A percentile compares a stretch with the other conserved stretches of the same genome.
Conservation (phyloP, 106 monocot genomes). For the Dendrobium huoshanense region DNA sequence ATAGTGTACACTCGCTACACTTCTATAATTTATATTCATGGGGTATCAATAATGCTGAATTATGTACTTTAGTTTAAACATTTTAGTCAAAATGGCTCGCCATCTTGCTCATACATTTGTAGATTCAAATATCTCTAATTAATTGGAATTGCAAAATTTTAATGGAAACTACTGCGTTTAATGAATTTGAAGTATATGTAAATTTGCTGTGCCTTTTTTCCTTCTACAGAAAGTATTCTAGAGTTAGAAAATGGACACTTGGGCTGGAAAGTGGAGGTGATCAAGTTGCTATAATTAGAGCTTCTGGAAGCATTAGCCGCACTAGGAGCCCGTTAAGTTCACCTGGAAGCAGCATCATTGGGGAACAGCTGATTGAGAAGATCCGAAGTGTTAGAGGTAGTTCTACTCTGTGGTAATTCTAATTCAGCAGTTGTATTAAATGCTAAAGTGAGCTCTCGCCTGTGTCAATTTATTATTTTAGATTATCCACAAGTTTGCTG, state of each 20-base stretch:
- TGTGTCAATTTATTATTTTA: neutral
- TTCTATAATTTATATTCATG: neutral
- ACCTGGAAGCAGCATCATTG: constrained; percentile 52
- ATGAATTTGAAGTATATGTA: neutral
- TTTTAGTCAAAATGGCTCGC: neutral
- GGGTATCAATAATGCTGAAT: neutral
- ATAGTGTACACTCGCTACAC: neutral
- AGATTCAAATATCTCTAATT: neutral
- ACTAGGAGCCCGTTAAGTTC: constrained; percentile 47
- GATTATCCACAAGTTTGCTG: neutral
- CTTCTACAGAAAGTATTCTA: constrained; percentile 64
- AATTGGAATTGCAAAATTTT: neutral
- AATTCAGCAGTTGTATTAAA: neutral
- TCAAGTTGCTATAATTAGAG: constrained; percentile 82
- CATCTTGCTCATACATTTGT: neutral
- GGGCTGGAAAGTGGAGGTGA: constrained; percentile 65
- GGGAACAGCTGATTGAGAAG: constrained; percentile 85
- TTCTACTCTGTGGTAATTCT: neutral
- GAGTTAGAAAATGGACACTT: constrained; percentile 86
- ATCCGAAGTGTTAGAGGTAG: constrained; percentile 74
- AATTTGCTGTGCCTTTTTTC: constrained; percentile 13
- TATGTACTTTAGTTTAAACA: neutral
- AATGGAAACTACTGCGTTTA: neutral
- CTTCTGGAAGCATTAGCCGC: constrained; percentile 80
- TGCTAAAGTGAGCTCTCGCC: neutral